Conservation (phyloP, 148 eudicot species). For the Arctostaphylos glauca region DNA sequence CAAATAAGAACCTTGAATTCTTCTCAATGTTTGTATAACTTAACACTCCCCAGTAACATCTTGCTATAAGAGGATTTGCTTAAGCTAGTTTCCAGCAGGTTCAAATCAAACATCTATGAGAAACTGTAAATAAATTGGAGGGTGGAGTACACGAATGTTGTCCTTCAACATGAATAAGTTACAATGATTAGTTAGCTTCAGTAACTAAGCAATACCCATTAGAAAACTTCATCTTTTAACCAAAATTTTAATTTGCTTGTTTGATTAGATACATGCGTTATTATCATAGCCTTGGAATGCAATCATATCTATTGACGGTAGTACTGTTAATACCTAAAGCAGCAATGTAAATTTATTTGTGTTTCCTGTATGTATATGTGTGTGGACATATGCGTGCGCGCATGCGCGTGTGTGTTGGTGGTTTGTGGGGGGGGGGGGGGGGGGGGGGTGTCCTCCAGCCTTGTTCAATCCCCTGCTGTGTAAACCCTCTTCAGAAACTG, state of each 20-base stretch:
- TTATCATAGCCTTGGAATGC: not conserved
- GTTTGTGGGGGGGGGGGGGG: too few relatives aligned
- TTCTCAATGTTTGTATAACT: not conserved
- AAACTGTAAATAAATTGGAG: not conserved
- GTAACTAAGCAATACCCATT: not conserved
- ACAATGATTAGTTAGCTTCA: not conserved
- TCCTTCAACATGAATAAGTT: not conserved
- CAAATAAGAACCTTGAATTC: not conserved
- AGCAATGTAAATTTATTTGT: not conserved
- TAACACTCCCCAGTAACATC: not conserved
- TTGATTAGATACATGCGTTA: not conserved
- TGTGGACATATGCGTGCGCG: too few relatives aligned
- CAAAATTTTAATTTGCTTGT: not conserved
- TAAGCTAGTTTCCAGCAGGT: not conserved
- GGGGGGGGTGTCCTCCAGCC: not conserved
- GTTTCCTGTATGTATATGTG: not conserved
- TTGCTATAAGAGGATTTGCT: not conserved
- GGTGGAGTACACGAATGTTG: not conserved
- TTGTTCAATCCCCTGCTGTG: not conserved
- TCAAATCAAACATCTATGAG: not conserved
- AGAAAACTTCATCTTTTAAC: not conserved
- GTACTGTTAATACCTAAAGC: not conserved
- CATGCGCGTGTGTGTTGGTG: too few relatives aligned
- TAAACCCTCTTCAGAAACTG: conserved; percentile 31
- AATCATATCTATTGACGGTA: not conserved